Evolutionary conservation across 1,284 basidiomycete genomes (phyloP).

Genomic region (Cryptococcus sp.): DNA sequence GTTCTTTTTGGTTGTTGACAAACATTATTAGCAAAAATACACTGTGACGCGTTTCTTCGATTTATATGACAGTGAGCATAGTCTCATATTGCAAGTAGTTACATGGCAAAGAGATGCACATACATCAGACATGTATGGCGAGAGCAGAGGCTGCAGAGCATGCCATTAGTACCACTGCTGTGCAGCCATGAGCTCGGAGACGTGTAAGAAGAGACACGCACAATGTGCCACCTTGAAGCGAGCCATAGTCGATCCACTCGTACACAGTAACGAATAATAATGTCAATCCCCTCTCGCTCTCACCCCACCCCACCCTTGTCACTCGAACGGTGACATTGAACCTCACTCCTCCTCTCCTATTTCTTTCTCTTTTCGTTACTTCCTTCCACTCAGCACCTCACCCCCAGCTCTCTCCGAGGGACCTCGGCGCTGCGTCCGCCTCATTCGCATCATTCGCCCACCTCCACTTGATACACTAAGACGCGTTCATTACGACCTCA

Average conservation of each 20-base stretch:
- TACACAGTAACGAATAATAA: not conserved
- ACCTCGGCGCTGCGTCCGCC: not conserved
- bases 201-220: not conserved
- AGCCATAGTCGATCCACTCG: not conserved
- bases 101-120: too few relatives aligned
- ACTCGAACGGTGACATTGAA: not conserved
- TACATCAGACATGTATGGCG: too few relatives aligned
- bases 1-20: slow-evolving; percentile 1
- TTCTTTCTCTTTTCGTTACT: slow-evolving; percentile 3
- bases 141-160: too few relatives aligned
- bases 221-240: slow-evolving; percentile 1
- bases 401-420: not conserved
- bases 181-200: not conserved
- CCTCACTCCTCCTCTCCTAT: not conserved
- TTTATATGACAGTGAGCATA: too few relatives aligned
- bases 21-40: not conserved
- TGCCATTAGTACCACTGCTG: too few relatives aligned
- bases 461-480: not conserved
- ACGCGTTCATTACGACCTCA: too few relatives aligned
- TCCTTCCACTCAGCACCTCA: not conserved
- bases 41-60: slow-evolving; percentile 12
- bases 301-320: not conserved
- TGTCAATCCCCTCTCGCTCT: not conserved
- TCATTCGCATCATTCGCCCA: not conserved
- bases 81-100: too few relatives aligned